Conservation (phyloP, 345 rosid species). For the Viola odorata region DNA sequence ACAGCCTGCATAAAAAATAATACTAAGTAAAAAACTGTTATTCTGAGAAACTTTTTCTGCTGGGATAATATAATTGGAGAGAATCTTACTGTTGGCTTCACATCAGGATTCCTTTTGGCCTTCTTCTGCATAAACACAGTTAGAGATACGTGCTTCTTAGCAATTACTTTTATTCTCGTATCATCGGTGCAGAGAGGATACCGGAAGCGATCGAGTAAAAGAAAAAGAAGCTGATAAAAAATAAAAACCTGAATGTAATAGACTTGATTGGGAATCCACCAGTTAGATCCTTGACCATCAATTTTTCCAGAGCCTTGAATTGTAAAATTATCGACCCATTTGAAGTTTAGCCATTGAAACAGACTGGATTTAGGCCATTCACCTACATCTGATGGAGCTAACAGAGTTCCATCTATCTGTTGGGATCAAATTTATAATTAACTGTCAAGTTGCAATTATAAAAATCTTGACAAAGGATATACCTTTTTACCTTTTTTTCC, state of each 20-base stretch:
- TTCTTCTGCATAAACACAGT: slow-evolving; percentile 39
- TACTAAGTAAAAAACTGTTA: too few relatives aligned
- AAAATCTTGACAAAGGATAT: slow-evolving; percentile 2
- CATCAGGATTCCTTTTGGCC: slow-evolving; percentile 40
- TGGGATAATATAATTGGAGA: too few relatives aligned
- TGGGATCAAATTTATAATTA: slow-evolving; percentile 14
- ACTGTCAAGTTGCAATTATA: neutral
- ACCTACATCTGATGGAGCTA: slow-evolving; percentile 56
- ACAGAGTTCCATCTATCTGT: slow-evolving; percentile 70
- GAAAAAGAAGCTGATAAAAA: too few relatives aligned
- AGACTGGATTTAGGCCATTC: slow-evolving; percentile 65
- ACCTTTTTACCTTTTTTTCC: slow-evolving; percentile 4
- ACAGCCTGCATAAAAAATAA: slow-evolving; percentile 41
- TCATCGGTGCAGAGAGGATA: neutral
- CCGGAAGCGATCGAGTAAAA: neutral
- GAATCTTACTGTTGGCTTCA: slow-evolving; percentile 74
- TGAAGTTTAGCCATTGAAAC: slow-evolving; percentile 83
- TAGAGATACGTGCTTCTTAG: neutral
- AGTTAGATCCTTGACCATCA: slow-evolving; percentile 72
- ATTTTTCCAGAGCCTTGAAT: slow-evolving; percentile 68
- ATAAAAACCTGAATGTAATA: slow-evolving; percentile 37
- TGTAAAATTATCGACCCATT: slow-evolving; percentile 66
- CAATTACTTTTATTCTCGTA: too few relatives aligned
- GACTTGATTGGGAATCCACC: slow-evolving; percentile 55
- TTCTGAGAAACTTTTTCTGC: too few relatives aligned